phyloP scores from a whole-genome alignment of 2,329 filamentous ascomycete genomes.

The Emergomyces orientalis region DNA sequence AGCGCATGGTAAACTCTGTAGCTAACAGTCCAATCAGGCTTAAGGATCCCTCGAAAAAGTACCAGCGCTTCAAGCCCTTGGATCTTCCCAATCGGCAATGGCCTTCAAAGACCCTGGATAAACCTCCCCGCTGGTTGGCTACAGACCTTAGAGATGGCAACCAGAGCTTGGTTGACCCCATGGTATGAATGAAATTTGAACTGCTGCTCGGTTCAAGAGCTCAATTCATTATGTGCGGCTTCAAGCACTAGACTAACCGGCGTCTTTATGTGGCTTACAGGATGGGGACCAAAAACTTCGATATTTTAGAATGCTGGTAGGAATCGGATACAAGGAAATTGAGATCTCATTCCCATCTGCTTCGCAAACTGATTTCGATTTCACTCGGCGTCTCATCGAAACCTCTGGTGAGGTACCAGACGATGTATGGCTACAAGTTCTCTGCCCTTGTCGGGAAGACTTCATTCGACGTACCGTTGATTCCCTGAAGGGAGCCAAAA shows the following conservation, averaged over 20 bases:
- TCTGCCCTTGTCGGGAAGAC: constrained; percentile 84
- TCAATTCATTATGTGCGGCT: background rate
- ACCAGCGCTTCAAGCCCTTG: constrained; percentile 39
- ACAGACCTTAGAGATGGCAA: constrained; percentile 88
- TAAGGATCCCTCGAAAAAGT: constrained; percentile 42
- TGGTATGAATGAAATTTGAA: constrained; percentile 50
- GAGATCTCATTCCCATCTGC: constrained; percentile 93
- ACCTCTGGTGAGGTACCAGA: constrained; percentile 75
- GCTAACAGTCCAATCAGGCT: constrained; percentile 28
- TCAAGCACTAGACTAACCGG: constrained; percentile 1
- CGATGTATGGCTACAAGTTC: constrained; percentile 84
- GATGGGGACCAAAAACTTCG: constrained; percentile 90
- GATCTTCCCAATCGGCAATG: constrained; percentile 53
- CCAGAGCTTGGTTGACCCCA: constrained; percentile 84
- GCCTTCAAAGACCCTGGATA: constrained; percentile 72
- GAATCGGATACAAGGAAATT: constrained; percentile 95
- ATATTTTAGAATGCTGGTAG: constrained; percentile 89
- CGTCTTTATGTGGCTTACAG: constrained; percentile 38
- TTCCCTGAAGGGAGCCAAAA: constrained; percentile 78
- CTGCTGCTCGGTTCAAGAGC: background rate
- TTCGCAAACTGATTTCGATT: constrained; percentile 92
- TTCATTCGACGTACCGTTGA: constrained; percentile 85
- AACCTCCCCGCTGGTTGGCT: constrained; percentile 81
- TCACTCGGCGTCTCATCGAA: constrained; percentile 76
- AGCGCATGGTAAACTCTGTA: background rate